Percentiles rank a stretch among this genome's conserved stretches.
Conservation (phyloP, 805 yeast genomes). For the Saturnispora kantuleensis region DNA sequence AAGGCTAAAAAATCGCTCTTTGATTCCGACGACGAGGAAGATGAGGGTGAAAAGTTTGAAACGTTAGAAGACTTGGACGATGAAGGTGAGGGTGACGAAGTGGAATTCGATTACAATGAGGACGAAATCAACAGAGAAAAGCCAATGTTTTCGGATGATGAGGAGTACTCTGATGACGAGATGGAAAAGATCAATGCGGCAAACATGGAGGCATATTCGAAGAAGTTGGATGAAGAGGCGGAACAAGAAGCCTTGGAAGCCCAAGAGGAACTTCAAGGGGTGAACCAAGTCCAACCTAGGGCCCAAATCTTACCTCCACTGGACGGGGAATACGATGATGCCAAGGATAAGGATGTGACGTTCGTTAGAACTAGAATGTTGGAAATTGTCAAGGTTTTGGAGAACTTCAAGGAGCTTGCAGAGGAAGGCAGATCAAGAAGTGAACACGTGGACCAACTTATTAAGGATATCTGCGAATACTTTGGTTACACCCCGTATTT, state of each 20-base stretch:
- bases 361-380: constrained; percentile 87
- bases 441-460: constrained; percentile 68
- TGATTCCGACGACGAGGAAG: constrained; percentile 59
- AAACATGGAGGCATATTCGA: constrained; percentile 73
- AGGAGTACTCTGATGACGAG: constrained; percentile 50
- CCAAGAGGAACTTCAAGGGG: constrained; percentile 50
- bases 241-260: constrained; percentile 54
- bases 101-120: constrained; percentile 28
- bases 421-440: constrained; percentile 83
- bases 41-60: constrained; percentile 30
- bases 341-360: constrained; percentile 45
- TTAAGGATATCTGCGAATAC: constrained; percentile 82
- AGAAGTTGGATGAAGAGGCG: constrained; percentile 49
- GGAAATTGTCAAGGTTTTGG: constrained; percentile 88
- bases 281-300: constrained; percentile 54
- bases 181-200: constrained; percentile 69
- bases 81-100: constrained; percentile 20
- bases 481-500: constrained; percentile 87
- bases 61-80: constrained; percentile 18
- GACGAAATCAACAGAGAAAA: constrained; percentile 51
- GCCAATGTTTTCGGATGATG: constrained; percentile 77
- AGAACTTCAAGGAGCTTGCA: constrained; percentile 71
- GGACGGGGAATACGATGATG: constrained; percentile 47
- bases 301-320: constrained; percentile 68
- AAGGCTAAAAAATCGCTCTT: constrained; percentile 66